A percentile compares a stretch with the other conserved stretches of the same genome.
phyloP scores from a whole-genome alignment of 2,329 filamentous ascomycete species.

The Stenocarpella maydis region DNA sequence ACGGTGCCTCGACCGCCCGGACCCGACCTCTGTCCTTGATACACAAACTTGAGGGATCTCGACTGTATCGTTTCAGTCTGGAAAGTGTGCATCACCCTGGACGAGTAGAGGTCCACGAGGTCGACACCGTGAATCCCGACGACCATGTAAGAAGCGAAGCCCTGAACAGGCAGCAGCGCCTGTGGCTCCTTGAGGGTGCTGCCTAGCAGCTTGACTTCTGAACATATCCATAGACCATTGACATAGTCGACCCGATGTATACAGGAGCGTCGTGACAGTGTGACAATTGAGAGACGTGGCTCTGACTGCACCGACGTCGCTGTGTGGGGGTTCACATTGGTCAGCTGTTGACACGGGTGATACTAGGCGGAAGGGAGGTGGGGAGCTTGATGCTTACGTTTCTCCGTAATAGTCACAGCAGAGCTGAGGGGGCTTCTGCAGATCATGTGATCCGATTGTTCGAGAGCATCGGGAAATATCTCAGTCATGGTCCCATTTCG shows the following conservation, averaged over 20 bases:
- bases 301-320: constrained; percentile 37
- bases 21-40: constrained; percentile 59
- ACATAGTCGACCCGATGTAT: constrained; percentile 57
- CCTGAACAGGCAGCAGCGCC: constrained; percentile 66
- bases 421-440: constrained; percentile 62
- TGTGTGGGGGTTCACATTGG: constrained; percentile 1
- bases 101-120: constrained; percentile 66
- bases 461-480: constrained; percentile 56
- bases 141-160: constrained; percentile 67
- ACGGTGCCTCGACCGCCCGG: constrained; percentile 65
- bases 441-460: constrained; percentile 54
- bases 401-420: constrained; percentile 55
- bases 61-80: constrained; percentile 64
- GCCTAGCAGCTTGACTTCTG: constrained; percentile 52
- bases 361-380: neutral
- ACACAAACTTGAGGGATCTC: constrained; percentile 67
- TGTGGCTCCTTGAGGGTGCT: constrained; percentile 56
- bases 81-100: constrained; percentile 68
- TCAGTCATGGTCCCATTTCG: constrained; percentile 71
- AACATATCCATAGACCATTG: constrained; percentile 58
- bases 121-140: constrained; percentile 65
- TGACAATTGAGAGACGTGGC: constrained; percentile 50
- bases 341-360: neutral
- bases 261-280: constrained; percentile 58
- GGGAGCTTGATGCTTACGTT: constrained; percentile 46